phyloP scores from a whole-genome alignment of 106 monocot species.

The Triglochin maritima region DNA sequence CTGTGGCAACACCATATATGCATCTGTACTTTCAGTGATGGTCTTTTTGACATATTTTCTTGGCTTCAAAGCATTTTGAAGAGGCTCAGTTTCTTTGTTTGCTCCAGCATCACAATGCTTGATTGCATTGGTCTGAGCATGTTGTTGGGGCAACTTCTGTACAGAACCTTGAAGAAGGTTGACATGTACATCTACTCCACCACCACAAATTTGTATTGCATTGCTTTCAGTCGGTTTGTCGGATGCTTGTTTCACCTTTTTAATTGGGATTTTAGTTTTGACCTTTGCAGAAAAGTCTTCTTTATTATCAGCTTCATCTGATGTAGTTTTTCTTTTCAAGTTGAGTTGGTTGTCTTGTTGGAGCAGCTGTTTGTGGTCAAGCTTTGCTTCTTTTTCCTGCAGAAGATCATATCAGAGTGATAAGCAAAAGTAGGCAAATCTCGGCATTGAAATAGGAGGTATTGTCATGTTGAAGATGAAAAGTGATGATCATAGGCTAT shows the following conservation, averaged over 20 bases:
- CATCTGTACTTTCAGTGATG: background rate
- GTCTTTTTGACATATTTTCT: background rate
- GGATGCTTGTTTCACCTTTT: background rate
- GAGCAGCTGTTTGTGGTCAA: too few species aligned
- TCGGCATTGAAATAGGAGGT: too few species aligned
- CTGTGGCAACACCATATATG: slow-evolving; percentile 2
- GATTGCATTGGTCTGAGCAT: background rate
- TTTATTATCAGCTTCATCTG: background rate
- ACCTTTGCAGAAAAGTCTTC: background rate
- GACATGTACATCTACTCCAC: background rate
- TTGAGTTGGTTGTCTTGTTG: background rate
- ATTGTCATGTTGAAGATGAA: too few species aligned
- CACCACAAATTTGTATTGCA: background rate
- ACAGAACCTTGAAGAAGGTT: background rate
- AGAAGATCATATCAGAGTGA: too few species aligned
- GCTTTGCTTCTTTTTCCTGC: too few species aligned
- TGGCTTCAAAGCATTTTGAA: background rate
- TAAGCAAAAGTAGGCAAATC: too few species aligned
- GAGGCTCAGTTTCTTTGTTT: background rate
- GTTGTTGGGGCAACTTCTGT: background rate
- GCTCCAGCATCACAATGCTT: background rate
- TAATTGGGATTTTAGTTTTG: background rate
- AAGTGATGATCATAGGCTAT: too few species aligned
- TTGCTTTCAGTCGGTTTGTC: background rate
- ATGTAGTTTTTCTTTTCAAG: background rate